Evolutionary conservation across 257 asterid species (phyloP).

Genomic region (Ilex asprella): DNA sequence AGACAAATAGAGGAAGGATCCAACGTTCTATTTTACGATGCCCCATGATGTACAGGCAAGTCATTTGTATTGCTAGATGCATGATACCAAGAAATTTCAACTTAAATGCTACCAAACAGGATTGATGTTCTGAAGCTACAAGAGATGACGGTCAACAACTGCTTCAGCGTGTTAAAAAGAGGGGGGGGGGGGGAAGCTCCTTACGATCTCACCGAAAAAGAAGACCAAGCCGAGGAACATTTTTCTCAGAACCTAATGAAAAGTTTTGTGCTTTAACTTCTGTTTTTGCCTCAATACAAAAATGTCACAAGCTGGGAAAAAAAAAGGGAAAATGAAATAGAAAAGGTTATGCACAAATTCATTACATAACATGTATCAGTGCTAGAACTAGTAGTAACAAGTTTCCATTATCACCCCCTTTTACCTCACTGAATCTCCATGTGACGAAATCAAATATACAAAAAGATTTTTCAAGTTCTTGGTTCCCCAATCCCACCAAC

Average conservation of each 20-base stretch:
- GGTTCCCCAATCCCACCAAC: background rate
- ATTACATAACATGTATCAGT: too few relatives aligned
- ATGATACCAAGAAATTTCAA: background rate
- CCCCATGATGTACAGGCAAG: constrained; percentile 9
- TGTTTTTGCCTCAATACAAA: too few relatives aligned
- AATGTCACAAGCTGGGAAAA: constrained; percentile 10
- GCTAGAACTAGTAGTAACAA: too few relatives aligned
- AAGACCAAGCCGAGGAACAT: constrained; percentile 10
- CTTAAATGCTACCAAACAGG: constrained; percentile 3
- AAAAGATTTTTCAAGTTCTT: too few relatives aligned
- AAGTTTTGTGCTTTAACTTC: background rate
- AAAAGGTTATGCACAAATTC: too few relatives aligned
- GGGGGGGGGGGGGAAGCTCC: background rate
- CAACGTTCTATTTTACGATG: background rate
- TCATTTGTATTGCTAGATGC: constrained; percentile 8
- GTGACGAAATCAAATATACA: too few relatives aligned
- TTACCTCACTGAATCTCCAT: too few relatives aligned
- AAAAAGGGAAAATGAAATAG: too few relatives aligned
- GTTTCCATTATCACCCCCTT: too few relatives aligned
- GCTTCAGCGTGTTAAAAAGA: constrained; percentile 1
- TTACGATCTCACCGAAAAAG: constrained; percentile 4
- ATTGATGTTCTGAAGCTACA: constrained; percentile 13
- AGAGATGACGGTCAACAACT: constrained; percentile 12
- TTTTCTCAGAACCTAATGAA: constrained; percentile 9
- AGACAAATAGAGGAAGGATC: constrained; percentile 16